A percentile compares a stretch with the other conserved stretches of the same genome.
Conservation (phyloP, 192 early-diverging fungal species). For the Lunasporangiospora selenospora region DNA sequence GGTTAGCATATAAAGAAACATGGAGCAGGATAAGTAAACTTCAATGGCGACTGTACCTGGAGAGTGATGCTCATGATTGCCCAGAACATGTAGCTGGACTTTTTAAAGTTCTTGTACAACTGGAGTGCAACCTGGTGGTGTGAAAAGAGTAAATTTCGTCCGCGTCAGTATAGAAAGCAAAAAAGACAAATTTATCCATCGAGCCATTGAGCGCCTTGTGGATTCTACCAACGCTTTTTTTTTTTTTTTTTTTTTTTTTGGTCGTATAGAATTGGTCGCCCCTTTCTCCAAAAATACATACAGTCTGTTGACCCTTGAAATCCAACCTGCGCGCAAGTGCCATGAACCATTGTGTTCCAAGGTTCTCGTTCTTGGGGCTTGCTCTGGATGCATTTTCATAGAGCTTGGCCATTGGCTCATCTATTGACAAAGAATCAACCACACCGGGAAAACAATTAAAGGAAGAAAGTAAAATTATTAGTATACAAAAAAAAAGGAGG, state of each 20-base stretch:
- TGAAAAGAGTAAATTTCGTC: too few species aligned
- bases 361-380: constrained; percentile 73
- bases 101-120: constrained; percentile 81
- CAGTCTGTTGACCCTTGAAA: constrained; percentile 72
- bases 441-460: background rate
- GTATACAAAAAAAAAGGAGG: too few species aligned
- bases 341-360: constrained; percentile 84
- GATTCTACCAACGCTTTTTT: too few species aligned
- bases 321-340: constrained; percentile 71
- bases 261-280: too few species aligned
- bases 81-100: constrained; percentile 88
- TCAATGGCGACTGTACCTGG: too few species aligned
- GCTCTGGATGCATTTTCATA: constrained; percentile 71
- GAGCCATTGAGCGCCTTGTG: too few species aligned
- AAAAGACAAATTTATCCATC: too few species aligned
- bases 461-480: constrained; percentile 1
- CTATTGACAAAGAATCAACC: constrained; percentile 42
- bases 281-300: constrained; percentile 21
- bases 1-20: too few species aligned
- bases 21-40: too few species aligned
- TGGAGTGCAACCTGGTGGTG: constrained; percentile 73
- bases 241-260: too few species aligned
- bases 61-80: constrained; percentile 79
- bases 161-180: too few species aligned
- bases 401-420: constrained; percentile 71